A percentile compares a stretch with the other conserved stretches of the same genome.
Evolutionary conservation across 2,329 filamentous ascomycete genomes (phyloP).

Genomic region (Sarocladiaceae sp.): DNA sequence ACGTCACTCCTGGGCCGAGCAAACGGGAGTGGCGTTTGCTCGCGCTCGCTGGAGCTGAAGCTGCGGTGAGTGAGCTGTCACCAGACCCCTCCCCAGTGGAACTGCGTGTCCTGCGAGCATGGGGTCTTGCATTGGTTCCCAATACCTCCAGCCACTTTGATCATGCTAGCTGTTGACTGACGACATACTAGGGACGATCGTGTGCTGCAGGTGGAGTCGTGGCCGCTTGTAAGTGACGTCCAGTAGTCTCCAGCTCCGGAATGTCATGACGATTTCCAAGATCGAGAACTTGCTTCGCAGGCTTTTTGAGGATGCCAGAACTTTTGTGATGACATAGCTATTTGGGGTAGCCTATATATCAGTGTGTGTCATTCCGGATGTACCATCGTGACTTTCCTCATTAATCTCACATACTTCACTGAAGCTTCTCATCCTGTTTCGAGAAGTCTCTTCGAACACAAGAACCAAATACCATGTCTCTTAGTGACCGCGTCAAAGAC

Average conservation of each 20-base stretch:
- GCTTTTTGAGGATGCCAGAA: background rate
- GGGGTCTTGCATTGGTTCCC: background rate
- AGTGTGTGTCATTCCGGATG: background rate
- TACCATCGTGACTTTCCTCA: background rate
- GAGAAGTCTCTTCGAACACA: no score
- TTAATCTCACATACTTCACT: background rate
- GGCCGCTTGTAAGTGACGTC: background rate
- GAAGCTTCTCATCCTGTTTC: background rate
- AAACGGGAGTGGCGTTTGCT: slow-evolving; percentile 5
- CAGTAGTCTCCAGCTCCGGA: background rate
- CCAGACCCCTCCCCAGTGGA: no score
- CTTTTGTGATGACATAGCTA: background rate
- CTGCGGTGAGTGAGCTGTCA: background rate
- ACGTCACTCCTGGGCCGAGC: background rate
- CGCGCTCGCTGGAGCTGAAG: background rate
- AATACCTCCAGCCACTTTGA: background rate
- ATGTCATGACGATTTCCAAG: slow-evolving; percentile 5
- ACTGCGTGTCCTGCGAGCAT: no score
- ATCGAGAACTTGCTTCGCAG: background rate
- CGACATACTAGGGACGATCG: background rate
- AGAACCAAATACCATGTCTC: background rate
- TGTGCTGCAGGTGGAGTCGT: background rate
- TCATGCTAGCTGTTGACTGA: slow-evolving; percentile 5
- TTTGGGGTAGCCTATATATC: background rate
- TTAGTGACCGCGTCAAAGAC: slow-evolving; percentile 1